Percentiles rank a stretch among this genome's conserved stretches.
phyloP scores from a whole-genome alignment of 148 eudicot genomes.

The Cornus kousa region DNA sequence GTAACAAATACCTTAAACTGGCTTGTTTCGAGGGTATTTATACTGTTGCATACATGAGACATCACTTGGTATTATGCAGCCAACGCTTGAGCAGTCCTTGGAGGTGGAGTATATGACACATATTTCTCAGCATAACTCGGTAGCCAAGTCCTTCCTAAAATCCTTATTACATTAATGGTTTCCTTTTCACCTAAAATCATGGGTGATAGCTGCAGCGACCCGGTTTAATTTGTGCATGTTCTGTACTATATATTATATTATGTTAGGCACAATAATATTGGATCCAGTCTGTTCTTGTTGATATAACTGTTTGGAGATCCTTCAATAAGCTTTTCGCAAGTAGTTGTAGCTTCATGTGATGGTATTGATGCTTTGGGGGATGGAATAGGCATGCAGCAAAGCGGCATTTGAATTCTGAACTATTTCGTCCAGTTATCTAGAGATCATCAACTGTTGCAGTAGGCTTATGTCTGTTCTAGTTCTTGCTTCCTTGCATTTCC shows the following conservation, averaged over 20 bases:
- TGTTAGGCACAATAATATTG: not conserved
- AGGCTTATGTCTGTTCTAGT: not conserved
- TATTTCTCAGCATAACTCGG: not conserved
- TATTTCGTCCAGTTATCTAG: not conserved
- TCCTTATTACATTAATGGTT: not conserved
- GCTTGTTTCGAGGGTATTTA: not conserved
- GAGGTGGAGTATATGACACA: not conserved
- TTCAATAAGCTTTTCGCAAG: not conserved
- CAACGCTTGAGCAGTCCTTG: not conserved
- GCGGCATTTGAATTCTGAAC: not conserved
- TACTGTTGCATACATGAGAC: not conserved
- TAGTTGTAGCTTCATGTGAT: not conserved
- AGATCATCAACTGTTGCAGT: not conserved
- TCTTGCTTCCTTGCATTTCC: not conserved
- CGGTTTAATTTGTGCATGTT: slow-evolving; percentile 3
- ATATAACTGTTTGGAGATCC: slow-evolving; percentile 3
- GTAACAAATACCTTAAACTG: not conserved
- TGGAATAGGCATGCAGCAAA: not conserved
- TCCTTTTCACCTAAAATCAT: not conserved
- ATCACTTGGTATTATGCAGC: not conserved
- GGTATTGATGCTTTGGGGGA: not conserved
- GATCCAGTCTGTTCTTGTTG: slow-evolving; percentile 3
- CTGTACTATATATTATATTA: slow-evolving; percentile 1
- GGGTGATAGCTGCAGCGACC: slow-evolving; percentile 9
- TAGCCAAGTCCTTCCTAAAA: not conserved